Percentiles rank a stretch among this genome's conserved stretches.
These are phyloP conservation scores for Kazachstania bromeliacearum DNA, from an alignment of 805 yeast species.

Conservation along the genomic window DNA sequence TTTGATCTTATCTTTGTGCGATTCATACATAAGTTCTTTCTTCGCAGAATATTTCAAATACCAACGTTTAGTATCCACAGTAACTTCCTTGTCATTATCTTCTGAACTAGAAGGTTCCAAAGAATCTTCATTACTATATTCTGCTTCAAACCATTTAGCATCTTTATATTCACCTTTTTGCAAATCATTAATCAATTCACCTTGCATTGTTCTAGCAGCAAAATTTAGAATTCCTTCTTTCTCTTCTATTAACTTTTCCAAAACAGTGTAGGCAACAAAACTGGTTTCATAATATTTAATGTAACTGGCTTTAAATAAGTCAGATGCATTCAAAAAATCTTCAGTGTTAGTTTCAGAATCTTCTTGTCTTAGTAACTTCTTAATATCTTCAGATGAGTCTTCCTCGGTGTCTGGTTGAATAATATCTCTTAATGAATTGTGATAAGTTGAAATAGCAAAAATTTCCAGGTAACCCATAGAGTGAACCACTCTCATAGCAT, in stretches of 20 bases:
- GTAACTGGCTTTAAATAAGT: constrained; percentile 25
- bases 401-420: not conserved
- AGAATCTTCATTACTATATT: constrained; percentile 10
- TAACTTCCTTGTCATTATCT: constrained; percentile 1
- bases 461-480: constrained; percentile 25
- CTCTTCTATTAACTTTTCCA: constrained; percentile 57
- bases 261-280: constrained; percentile 30
- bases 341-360: constrained; percentile 33
- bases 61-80: constrained; percentile 34
- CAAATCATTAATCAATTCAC: constrained; percentile 52
- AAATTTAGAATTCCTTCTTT: constrained; percentile 61
- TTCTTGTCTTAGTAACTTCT: constrained; percentile 37
- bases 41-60: constrained; percentile 59
- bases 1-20: constrained; percentile 52
- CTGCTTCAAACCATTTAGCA: constrained; percentile 26
- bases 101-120: not conserved
- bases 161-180: constrained; percentile 38
- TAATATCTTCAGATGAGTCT: constrained; percentile 33
- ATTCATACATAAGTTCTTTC: constrained; percentile 47
- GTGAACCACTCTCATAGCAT: constrained; percentile 47
- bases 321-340: constrained; percentile 28
- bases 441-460: constrained; percentile 2
- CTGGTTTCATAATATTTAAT: constrained; percentile 28
- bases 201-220: constrained; percentile 70
- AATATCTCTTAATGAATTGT: constrained; percentile 3